These are phyloP conservation scores for Eleusine coracana DNA, from an alignment of 176 grass and related monocot genomes.

Conservation along the genomic window DNA sequence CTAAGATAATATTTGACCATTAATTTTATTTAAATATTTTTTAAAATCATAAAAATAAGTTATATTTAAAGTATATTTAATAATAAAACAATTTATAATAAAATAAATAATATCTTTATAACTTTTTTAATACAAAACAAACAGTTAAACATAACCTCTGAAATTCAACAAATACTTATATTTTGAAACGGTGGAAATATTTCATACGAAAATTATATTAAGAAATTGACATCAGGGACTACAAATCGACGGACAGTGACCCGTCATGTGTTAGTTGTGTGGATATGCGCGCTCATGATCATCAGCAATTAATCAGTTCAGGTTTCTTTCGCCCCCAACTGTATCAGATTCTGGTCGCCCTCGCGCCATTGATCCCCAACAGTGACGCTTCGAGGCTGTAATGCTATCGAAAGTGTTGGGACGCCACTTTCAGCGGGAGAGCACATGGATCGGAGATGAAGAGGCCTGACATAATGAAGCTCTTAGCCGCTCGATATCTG, in stretches of 20 bases:
- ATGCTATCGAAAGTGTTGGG: constrained; percentile 43
- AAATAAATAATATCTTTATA: too few relatives aligned
- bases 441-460: constrained; percentile 6
- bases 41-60: too few relatives aligned
- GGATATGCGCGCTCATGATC: not conserved
- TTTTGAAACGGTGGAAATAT: too few relatives aligned
- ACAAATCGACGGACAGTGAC: not conserved
- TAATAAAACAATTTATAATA: too few relatives aligned
- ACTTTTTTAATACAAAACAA: too few relatives aligned
- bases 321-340: constrained; percentile 23
- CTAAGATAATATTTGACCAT: too few relatives aligned
- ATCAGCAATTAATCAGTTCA: not conserved
- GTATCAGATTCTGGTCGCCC: constrained; percentile 42
- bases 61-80: too few relatives aligned
- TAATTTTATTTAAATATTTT: too few relatives aligned
- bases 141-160: too few relatives aligned
- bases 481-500: not conserved
- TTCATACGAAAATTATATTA: not conserved
- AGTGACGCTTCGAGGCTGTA: constrained; percentile 13
- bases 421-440: constrained; percentile 30
- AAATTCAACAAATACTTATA: too few relatives aligned
- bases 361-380: constrained; percentile 33
- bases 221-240: constrained; percentile 10
- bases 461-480: not conserved
- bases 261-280: constrained; percentile 6